Base-by-base conservation (phyloP, 106 monocot genomes). In the Chionographis japonica region DNA sequence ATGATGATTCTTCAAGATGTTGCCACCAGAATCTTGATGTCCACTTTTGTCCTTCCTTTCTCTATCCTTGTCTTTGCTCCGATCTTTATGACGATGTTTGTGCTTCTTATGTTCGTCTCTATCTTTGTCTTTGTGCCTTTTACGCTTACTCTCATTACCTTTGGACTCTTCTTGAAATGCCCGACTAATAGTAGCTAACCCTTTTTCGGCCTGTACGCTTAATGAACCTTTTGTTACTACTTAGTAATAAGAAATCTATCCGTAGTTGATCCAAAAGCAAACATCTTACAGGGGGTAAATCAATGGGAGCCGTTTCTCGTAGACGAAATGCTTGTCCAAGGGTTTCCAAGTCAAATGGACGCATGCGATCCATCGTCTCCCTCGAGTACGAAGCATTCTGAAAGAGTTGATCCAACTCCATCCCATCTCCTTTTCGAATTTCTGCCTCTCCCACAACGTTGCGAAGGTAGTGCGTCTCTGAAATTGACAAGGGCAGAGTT, bases 371-470 rank as follows among this genome's bases (percentile, higher is more conserved):
- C 46, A 85, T 76, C 40, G 79, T 72, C 19, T 87, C 87, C 54
- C 86, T 81, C 72, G 85, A 72, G 53, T 84, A 87, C n/a, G 85
- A 76, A 68, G 73, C 59, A 59, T 78, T 76, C 63, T 86, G 80
- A 73, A 92, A 78, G 9, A 93, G 87, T 57, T 99, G 93, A 66
- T 99, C 85, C 17, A 99, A 68, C 53, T 99, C 93, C 93, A 93
- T 93, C 20, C 98, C 98, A 65, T 90, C 87, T 40, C 98, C 98
- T 76, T 78, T 90, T 43, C 98, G 68, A 8, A 99, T 99, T 78
- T 99, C 98, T 42, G 91, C 90, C 50, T 99, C 98, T 58, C 98
- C 98, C 12, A 77, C 90, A 50, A 93, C 85, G 81, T 88, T 93
- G 72, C 90, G 85, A 74, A 99, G 87, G 62, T 99, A 99, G 52